These are phyloP conservation scores for Madurella mycetomatis DNA, from an alignment of 2,329 filamentous ascomycete genomes.

Conservation along the genomic window DNA sequence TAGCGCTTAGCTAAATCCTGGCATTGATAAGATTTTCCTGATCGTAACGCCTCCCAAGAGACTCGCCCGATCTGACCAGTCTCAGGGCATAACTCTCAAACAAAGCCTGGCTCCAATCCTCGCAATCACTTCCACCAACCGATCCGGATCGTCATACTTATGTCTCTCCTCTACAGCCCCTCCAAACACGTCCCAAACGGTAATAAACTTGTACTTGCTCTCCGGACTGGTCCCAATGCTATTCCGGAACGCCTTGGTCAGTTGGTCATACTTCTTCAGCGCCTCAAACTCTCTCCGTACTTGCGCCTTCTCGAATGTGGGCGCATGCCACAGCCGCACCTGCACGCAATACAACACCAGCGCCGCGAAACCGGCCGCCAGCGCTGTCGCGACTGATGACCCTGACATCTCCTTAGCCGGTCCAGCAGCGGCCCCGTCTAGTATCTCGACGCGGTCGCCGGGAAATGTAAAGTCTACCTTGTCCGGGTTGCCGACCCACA, in stretches of 20 bases:
- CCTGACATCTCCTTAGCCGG: constrained; percentile 18
- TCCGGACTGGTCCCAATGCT: constrained; percentile 19
- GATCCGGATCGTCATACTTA: too few relatives aligned
- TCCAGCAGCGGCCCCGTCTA: neutral
- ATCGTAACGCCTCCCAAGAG: too few relatives aligned
- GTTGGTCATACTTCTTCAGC: constrained; percentile 22
- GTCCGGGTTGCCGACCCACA: constrained; percentile 20
- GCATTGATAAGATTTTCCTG: too few relatives aligned
- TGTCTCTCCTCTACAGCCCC: too few relatives aligned
- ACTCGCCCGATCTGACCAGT: too few relatives aligned
- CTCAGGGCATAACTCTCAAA: too few relatives aligned
- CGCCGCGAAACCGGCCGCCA: constrained; percentile 30
- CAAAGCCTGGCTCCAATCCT: too few relatives aligned
- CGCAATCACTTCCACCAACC: too few relatives aligned
- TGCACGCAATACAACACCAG: constrained; percentile 29
- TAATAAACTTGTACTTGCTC: constrained; percentile 22
- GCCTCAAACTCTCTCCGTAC: constrained; percentile 15
- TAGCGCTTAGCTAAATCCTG: too few relatives aligned
- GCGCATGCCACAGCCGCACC: constrained; percentile 11
- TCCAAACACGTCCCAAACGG: constrained; percentile 10
- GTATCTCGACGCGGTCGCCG: constrained; percentile 26
- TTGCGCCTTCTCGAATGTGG: neutral
- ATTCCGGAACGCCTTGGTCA: constrained; percentile 21
- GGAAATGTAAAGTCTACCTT: constrained; percentile 32
- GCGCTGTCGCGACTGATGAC: constrained; percentile 29